Evolutionary conservation across 2,329 filamentous ascomycete species (phyloP), one percentile per base, ranked within the genome.

Genomic region (Claviceps digitariae): DNA sequence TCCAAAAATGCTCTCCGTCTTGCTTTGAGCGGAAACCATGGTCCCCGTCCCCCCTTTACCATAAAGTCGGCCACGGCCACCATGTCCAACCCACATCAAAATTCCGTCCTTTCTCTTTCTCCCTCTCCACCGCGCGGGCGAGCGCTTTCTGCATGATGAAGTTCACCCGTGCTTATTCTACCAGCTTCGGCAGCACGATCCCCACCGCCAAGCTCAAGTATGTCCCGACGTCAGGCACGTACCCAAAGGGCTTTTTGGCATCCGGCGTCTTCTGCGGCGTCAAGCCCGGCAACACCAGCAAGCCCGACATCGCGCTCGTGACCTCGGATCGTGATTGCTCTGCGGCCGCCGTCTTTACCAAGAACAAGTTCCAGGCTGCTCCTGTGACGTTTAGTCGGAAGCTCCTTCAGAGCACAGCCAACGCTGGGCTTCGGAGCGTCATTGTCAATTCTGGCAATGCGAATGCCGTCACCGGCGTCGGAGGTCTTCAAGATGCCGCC

Each of bases 311-410:
- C 50, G 89, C 90, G 38, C 78, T 98, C 59, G 79, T 98, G 58
- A 83, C 85, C 20, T 97, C 93, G 7, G 88, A 95, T 62, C 77
- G 77, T 51, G 89, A 90, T 52, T 96, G 90, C 68, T 79, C 87
- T 7, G 90, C 86, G 10, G 89, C 90, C 0, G 93, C 90, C 7
- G 90, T 97, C 47, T 96, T 97, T 73, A 98, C 93, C 52, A 94
- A 90, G 69, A 98, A 98, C 74, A 90, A 91, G 69, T 98, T 98
- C 72, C 90, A 96, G 70, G 93, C 93, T 20, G 93, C 93, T 12
- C 93, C 93, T 5, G 91, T 98, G 46, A 89, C 87, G 31, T 86
- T 95, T 56, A 91, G 86, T 68, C 78, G 83, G 58, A 76, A 84
- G 54, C 80, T 90, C 56, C 72, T 95, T 38, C 75, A 82, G 65